Conservation (phyloP, 768 basidiomycete species). For the Trametopsis cervina region DNA sequence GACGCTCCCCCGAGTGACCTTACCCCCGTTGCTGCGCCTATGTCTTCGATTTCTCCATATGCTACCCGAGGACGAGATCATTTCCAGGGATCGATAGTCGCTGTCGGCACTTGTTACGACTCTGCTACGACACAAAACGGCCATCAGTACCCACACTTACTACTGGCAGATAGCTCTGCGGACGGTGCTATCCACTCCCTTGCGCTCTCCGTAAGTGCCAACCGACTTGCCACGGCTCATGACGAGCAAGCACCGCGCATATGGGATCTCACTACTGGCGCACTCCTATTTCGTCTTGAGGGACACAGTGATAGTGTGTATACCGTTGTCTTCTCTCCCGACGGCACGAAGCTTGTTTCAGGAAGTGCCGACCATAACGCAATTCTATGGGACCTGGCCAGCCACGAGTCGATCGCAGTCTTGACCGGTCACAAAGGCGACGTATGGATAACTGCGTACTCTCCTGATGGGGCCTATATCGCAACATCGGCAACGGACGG, state of each 20-base stretch:
- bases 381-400: slow-evolving; percentile 17
- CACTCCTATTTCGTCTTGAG: slow-evolving; percentile 1
- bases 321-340: slow-evolving; percentile 21
- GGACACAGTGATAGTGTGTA: slow-evolving; percentile 13
- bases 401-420: slow-evolving; percentile 4
- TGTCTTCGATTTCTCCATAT: not conserved
- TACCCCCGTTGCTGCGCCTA: not conserved
- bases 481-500: slow-evolving; percentile 20
- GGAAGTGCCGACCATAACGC: slow-evolving; percentile 19
- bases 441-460: slow-evolving; percentile 16
- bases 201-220: slow-evolving; percentile 16
- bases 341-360: slow-evolving; percentile 18
- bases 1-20: not conserved
- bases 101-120: not conserved
- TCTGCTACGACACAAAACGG: not conserved
- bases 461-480: slow-evolving; percentile 16
- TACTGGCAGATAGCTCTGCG: slow-evolving; percentile 7
- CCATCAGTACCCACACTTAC: slow-evolving; percentile 6
- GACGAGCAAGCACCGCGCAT: slow-evolving; percentile 20
- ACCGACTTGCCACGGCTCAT: slow-evolving; percentile 20
- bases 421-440: slow-evolving; percentile 22
- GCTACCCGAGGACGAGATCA: too few species aligned
- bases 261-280: slow-evolving; percentile 22
- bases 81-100: not conserved
- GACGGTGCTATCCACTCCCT: slow-evolving; percentile 10